Evolutionary conservation across 495 filamentous ascomycete genomes (phyloP).

Genomic region (Astrothelium subdiscretum): DNA sequence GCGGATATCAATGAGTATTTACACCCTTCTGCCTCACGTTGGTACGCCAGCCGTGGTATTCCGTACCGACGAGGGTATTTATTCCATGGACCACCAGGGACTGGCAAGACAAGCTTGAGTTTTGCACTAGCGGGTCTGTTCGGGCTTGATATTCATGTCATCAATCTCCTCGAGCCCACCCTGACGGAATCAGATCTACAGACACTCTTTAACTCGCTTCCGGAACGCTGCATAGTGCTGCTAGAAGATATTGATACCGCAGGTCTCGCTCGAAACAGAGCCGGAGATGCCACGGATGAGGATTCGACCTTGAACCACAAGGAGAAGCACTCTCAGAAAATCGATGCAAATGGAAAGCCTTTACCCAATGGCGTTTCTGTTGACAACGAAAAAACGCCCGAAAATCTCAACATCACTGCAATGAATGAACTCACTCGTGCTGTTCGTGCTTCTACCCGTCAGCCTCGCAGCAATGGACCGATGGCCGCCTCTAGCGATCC

Average conservation of each 20-base stretch:
- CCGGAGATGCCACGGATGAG: constrained; percentile 5
- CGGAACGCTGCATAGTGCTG: constrained; percentile 56
- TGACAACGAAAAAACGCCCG: neutral
- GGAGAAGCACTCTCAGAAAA: constrained; percentile 4
- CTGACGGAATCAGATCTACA: constrained; percentile 62
- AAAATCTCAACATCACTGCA: neutral
- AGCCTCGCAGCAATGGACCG: neutral
- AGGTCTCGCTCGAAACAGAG: constrained; percentile 45
- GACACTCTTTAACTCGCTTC: constrained; percentile 56
- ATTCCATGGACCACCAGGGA: constrained; percentile 31
- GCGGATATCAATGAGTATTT: constrained; percentile 83
- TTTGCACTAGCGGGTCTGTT: constrained; percentile 62
- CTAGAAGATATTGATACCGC: constrained; percentile 67
- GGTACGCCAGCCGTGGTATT: constrained; percentile 62
- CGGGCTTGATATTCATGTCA: constrained; percentile 58
- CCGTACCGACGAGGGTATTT: constrained; percentile 33
- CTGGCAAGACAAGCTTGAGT: constrained; percentile 31
- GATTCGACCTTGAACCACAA: neutral
- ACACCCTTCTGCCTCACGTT: constrained; percentile 52
- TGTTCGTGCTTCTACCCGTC: neutral
- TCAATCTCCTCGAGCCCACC: constrained; percentile 48
- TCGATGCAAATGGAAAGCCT: neutral
- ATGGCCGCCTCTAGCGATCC: constrained; percentile 15
- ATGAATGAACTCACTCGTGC: neutral
- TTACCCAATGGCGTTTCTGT: neutral